Conservation (phyloP, 192 early-diverging fungal genomes). For the Coemansia sp. region DNA sequence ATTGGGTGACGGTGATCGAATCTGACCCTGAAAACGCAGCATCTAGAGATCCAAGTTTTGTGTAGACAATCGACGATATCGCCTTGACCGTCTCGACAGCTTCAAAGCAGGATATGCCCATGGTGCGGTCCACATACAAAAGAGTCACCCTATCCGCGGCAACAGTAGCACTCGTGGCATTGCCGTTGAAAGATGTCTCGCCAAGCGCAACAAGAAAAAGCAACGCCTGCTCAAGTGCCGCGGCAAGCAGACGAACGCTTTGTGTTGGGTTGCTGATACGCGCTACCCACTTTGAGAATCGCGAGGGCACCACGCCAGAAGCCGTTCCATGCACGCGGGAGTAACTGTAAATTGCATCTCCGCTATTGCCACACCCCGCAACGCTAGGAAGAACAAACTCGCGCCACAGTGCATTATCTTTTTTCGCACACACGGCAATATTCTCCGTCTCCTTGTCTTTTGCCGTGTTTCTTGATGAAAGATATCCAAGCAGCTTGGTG, state of each 20-base stretch:
- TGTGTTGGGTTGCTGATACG: slow-evolving; percentile 36
- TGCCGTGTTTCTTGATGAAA: neutral
- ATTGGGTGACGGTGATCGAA: neutral
- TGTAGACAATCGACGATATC: slow-evolving; percentile 33
- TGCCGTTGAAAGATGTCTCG: too few relatives aligned
- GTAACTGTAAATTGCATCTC: neutral
- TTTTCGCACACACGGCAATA: neutral
- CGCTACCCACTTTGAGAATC: slow-evolving; percentile 53
- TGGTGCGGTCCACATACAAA: neutral
- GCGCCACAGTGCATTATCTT: slow-evolving; percentile 20
- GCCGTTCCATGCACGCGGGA: neutral
- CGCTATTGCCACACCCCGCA: neutral
- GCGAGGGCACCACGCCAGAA: slow-evolving; percentile 10
- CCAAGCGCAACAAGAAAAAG: neutral
- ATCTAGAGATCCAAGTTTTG: slow-evolving; percentile 24
- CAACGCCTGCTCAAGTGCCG: slow-evolving; percentile 36
- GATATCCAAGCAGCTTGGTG: slow-evolving; percentile 13
- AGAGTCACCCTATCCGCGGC: neutral
- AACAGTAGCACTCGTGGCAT: neutral
- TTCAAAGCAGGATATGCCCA: slow-evolving; percentile 5
- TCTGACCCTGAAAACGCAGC: neutral
- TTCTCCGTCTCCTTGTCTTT: neutral
- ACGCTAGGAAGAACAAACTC: slow-evolving; percentile 29
- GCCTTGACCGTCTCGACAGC: slow-evolving; percentile 24
- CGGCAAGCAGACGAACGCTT: slow-evolving; percentile 30